A percentile compares a stretch with the other conserved stretches of the same genome.
These are phyloP conservation scores for Erythrobasidium hasegawianum DNA, from an alignment of 1,284 basidiomycete genomes.

Conservation along the genomic window DNA sequence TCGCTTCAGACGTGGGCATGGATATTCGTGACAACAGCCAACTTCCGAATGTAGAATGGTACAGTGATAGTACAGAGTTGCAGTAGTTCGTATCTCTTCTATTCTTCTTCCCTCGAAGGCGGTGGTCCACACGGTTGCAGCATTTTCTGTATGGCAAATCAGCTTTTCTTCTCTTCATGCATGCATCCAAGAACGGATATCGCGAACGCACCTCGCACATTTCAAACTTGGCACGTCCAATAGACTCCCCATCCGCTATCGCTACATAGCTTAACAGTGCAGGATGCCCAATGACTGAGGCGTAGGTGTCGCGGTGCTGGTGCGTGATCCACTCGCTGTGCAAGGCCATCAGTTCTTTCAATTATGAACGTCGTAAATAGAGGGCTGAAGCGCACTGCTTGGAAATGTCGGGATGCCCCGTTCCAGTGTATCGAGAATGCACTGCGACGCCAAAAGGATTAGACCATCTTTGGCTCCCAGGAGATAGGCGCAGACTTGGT, in stretches of 20 bases:
- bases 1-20: too few relatives aligned
- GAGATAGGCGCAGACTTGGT: too few relatives aligned
- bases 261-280: slow-evolving; percentile 79
- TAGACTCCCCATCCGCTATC: slow-evolving; percentile 87
- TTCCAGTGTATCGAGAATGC: slow-evolving; percentile 37
- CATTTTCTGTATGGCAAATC: slow-evolving; percentile 67
- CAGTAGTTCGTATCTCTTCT: neutral
- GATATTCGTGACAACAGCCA: too few relatives aligned
- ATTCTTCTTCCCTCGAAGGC: slow-evolving; percentile 75
- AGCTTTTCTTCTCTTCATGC: neutral
- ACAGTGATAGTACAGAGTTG: too few relatives aligned
- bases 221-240: slow-evolving; percentile 87
- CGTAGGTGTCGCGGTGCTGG: slow-evolving; percentile 89
- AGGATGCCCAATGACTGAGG: slow-evolving; percentile 88
- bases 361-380: slow-evolving; percentile 33
- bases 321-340: slow-evolving; percentile 93
- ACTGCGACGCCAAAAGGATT: too few relatives aligned
- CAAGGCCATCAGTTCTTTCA: slow-evolving; percentile 2
- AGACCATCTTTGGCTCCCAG: too few relatives aligned
- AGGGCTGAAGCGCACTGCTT: slow-evolving; percentile 67
- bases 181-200: neutral
- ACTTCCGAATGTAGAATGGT: too few relatives aligned
- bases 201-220: slow-evolving; percentile 74
- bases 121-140: slow-evolving; percentile 94
- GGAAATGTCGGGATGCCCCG: slow-evolving; percentile 86